Percentiles rank a stretch among this genome's conserved stretches.
Evolutionary conservation across 108 stramenopile genomes (phyloP).

Genomic region (Poteriospumella lacustris): DNA sequence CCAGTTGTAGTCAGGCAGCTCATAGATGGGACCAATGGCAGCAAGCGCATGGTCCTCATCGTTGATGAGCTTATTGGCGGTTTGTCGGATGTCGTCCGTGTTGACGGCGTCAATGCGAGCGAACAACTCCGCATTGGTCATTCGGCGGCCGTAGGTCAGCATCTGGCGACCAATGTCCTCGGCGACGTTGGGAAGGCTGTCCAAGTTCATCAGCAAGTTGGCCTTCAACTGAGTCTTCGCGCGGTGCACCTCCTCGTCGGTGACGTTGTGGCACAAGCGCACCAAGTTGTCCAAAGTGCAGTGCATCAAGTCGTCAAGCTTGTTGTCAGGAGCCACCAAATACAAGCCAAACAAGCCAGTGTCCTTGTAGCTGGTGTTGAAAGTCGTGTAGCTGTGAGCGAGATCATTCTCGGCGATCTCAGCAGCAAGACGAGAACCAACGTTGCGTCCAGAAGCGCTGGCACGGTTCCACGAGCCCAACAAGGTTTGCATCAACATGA

Average conservation of each 20-base stretch:
- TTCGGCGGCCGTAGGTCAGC: constrained; percentile 92
- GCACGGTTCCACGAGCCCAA: constrained; percentile 90
- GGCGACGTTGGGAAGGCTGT: constrained; percentile 76
- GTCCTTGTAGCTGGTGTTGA: constrained; percentile 99
- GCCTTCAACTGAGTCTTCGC: constrained; percentile 23
- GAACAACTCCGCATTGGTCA: constrained; percentile 95
- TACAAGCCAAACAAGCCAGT: constrained; percentile 98
- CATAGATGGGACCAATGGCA: constrained; percentile 41
- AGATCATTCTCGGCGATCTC: constrained; percentile 78
- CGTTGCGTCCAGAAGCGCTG: constrained; percentile 73
- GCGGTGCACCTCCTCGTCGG: constrained; percentile 26
- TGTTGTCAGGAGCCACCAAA: constrained; percentile 80
- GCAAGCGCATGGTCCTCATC: constrained; percentile 52
- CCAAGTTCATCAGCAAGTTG: not conserved
- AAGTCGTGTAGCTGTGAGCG: constrained; percentile 82
- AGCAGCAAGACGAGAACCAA: constrained; percentile 76
- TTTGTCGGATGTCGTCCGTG: constrained; percentile 79
- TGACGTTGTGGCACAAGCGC: constrained; percentile 81
- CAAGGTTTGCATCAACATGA: constrained; percentile 95
- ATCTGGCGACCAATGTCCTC: constrained; percentile 98
- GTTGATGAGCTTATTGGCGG: constrained; percentile 49
- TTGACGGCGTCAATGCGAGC: constrained; percentile 87
- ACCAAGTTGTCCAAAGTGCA: constrained; percentile 79
- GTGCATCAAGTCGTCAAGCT: constrained; percentile 75
- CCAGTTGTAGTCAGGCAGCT: constrained; percentile 48